Base-by-base conservation (phyloP, 306 rosid genomes). In the Vigna mungo region DNA sequence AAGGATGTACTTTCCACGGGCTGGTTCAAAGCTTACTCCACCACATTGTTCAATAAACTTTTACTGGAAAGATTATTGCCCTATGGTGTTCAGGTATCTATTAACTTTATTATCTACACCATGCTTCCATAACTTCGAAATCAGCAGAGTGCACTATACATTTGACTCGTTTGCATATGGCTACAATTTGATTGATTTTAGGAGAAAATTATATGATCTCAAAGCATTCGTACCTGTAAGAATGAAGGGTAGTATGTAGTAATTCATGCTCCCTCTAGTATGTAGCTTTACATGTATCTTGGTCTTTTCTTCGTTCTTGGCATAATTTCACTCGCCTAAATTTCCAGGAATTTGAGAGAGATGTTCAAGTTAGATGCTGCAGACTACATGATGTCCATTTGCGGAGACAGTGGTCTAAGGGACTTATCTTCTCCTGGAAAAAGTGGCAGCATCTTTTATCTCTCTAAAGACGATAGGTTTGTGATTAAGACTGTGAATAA, bases 331-430 rank as follows among this genome's bases (percentile, higher is more conserved):
- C 56, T 1, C 73, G 30, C 34, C 20, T 64, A 44, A 71, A 56
- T 72, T 83, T 85, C 51, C 87, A 93, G 98, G 98, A 93, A 93
- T 86, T 84, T 93, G 90, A 86, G 97, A 83, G 96, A 86, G 86
- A 89, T 93, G 98, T 93, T 93, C 88, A 93, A 89, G 80, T 89
- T 93, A 79, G 96, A 93, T 87, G 96, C 98, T 20, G 98, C 98
- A 30, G 97, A 89, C 65, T 93, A 93, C 86, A 91, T 93, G 98
- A 91, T 93, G 98, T 93, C 98, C 77, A 91, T 91, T 75, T 93
- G 98, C 69, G 93, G 93, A 17, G 96, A 91, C 76, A 78, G 83
- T 77, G 97, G 98, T 77, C 83, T 93, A 67, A 88, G 92, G 82
- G 97, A 91, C 83, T 87, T 91, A 69, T 78, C 93, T 47, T 93